Base-by-base conservation (phyloP, 2,329 filamentous ascomycete species). In the Aspergillus sp. region DNA sequence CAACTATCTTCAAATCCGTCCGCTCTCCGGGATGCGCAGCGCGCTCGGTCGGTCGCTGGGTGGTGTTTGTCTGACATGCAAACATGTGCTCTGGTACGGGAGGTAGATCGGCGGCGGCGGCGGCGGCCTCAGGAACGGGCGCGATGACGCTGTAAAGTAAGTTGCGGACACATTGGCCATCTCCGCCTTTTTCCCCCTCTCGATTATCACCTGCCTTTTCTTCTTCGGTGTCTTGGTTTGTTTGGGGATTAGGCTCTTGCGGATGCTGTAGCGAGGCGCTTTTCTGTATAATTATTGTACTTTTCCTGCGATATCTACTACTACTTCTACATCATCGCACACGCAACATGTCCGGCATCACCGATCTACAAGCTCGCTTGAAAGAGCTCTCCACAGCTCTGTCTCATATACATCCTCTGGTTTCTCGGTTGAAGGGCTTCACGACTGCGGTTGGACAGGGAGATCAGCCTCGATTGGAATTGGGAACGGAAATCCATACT, bases 401-500 rank as follows among this genome's bases (percentile, higher is more conserved):
- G 61, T 84, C 81, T 67, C 74, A 81, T 41, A 82, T 81, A 4
- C 79, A 83, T 28, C 79, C 81, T 49, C 81, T 87, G 38, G 84
- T 89, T 57, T 78, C 82, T 57, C 81, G 85, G 38, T 76, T 89
- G 17, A 78, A 82, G 64, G 86, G 82, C 73, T 82, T 89, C 71
- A 88, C 72, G 76, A 88, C 78, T 79, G 89, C 78, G 78, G 87
- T 81, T 10, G 78, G 82, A 74, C 70, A 90, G 84, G 81, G 90
- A 82, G 78, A 88, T 80, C 83, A 86, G 64, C 81, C 82, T 5
- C 86, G 89, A 58, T 75, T 88, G 19, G 92, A 97, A 77, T 84
- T 97, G 36, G 86, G 87, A 65, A 82, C 86, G 21, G 92, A 97
- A 74, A 96, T 97, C 64, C 88, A 89, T 66, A 87, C 91, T 70